Evolutionary conservation across 768 basidiomycete genomes (phyloP).

Genomic region (Mycena crocata): DNA sequence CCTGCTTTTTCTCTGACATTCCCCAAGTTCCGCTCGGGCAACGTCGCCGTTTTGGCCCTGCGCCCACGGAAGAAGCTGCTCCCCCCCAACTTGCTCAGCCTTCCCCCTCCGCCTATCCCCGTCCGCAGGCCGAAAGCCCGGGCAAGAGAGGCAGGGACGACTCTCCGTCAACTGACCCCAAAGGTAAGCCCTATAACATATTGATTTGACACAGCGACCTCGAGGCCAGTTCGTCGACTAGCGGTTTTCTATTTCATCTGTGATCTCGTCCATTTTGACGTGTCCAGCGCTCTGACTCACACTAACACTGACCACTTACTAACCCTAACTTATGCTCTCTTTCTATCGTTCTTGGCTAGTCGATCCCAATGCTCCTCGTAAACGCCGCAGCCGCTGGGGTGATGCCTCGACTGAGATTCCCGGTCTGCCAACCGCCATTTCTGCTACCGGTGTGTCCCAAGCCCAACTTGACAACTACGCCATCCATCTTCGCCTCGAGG

Average conservation of each 20-base stretch:
- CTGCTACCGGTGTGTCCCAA: conserved; percentile 92
- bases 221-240: conserved; percentile 51
- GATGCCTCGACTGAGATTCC: conserved; percentile 93
- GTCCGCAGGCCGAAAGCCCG: conserved; percentile 65
- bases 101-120: conserved; percentile 87
- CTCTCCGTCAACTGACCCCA: conserved; percentile 68
- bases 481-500: conserved; percentile 94
- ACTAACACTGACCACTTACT: conserved; percentile 66
- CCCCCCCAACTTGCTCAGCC: conserved; percentile 90
- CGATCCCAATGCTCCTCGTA: conserved; percentile 89
- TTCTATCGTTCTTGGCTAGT: conserved; percentile 54
- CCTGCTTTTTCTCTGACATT: conserved; percentile 24
- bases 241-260: conserved; percentile 34
- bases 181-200: conserved; percentile 72
- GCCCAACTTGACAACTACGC: conserved; percentile 98
- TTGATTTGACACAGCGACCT: conserved; percentile 52
- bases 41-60: conserved; percentile 92
- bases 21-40: conserved; percentile 81
- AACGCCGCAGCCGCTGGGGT: conserved; percentile 98
- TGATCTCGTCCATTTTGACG: conserved; percentile 46
- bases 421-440: conserved; percentile 94
- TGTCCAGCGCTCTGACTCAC: conserved; percentile 50
- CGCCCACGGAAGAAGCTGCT: conserved; percentile 81
- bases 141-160: conserved; percentile 77
- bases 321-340: conserved; percentile 51